These are phyloP conservation scores for Brassica juncea DNA, from an alignment of 345 rosid genomes.

Conservation along the genomic window DNA sequence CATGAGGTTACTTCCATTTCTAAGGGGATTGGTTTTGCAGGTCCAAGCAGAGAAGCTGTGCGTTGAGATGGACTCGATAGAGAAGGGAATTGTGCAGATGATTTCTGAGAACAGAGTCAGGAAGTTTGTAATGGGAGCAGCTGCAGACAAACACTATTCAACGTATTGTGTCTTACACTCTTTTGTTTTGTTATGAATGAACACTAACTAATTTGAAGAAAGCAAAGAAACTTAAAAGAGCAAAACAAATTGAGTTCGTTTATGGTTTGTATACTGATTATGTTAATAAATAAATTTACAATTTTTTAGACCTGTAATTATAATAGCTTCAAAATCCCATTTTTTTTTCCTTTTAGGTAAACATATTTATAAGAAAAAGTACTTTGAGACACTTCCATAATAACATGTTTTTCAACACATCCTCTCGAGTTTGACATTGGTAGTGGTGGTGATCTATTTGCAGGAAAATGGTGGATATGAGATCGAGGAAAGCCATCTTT, in stretches of 20 bases:
- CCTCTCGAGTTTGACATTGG: neutral
- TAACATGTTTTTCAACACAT: neutral
- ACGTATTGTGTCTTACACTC: neutral
- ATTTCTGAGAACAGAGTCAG: neutral
- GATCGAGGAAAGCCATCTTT: conserved; percentile 71
- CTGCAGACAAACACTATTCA: neutral
- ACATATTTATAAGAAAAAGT: no score
- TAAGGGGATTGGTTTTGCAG: neutral
- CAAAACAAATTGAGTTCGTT: no score
- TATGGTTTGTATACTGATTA: no score
- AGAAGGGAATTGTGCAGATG: neutral
- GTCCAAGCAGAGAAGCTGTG: neutral
- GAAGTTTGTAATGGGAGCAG: neutral
- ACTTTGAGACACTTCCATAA: no score
- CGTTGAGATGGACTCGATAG: neutral
- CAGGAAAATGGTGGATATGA: conserved; percentile 69
- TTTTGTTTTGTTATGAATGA: neutral
- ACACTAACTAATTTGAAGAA: no score
- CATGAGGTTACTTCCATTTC: neutral
- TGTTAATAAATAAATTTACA: no score
- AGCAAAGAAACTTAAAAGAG: no score
- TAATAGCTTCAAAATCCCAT: no score
- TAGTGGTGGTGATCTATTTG: conserved; percentile 11
- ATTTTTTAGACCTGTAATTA: no score
- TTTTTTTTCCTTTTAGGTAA: no score